Base-by-base conservation (phyloP, 208 protist species). In the Leishmania amazonensis region DNA sequence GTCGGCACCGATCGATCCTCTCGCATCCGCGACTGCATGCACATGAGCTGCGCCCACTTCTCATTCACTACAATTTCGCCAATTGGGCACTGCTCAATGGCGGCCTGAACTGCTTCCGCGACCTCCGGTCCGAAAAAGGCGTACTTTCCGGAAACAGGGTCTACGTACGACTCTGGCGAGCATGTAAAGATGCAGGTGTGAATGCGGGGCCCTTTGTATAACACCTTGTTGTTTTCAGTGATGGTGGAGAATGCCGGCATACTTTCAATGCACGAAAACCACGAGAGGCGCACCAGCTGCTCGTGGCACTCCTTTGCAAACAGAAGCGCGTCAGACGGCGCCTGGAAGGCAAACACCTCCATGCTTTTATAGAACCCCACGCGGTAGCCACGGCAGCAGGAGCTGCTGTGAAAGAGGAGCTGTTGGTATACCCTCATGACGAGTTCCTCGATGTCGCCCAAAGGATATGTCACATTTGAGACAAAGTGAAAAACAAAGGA, bases 131-230 rank as follows among this genome's bases (percentile, higher is more conserved):
- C 95, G 71, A 92, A 97, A 78, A 94, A 95, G 13, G 94, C 64
- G 28, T 86, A 81, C 21, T 83, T 80, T 3, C 95, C 95, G 6
- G 86, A 94, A 0, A 92, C 87, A 0, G 95, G 88, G 81, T 96
- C 88, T 3, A 96, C 87, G 62, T 93, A 87, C 1, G 83, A 85
- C 74, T 94, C 89, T 9, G 93, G 93, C 42, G 83, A 93, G 79
- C 92, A 95, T 40, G 92, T 84, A 81, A 91, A 96, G 75, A 97
- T 87, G 85, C 91, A 96, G 8, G 90, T 96, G 87, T 97, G 95
- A 21, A 96, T 89, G 40, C 95, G 93, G 24, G 95, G 95, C 1
- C 95, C 95, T 73, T 87, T 89, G 81, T 90, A 97, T 13, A 96
- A 79, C 38, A 94, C 80, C 6, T 83, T 85, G 76, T 85, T 84